phyloP scores from a whole-genome alignment of 768 basidiomycete genomes.

The Serpula lacrymans region DNA sequence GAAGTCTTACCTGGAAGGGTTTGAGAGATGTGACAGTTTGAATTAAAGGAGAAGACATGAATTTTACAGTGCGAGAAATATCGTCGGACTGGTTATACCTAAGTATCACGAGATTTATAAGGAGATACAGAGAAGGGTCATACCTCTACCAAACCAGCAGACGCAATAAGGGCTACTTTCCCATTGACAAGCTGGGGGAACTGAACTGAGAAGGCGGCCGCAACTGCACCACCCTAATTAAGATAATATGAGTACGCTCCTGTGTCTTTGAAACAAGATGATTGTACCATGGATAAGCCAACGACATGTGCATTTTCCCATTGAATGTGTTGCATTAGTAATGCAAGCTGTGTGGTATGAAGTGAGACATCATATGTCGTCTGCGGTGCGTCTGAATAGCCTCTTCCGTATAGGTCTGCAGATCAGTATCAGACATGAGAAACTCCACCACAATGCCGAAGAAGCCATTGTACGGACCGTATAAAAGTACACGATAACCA shows the following conservation, averaged over 20 bases:
- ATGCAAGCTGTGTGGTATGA: constrained; percentile 75
- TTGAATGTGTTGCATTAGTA: constrained; percentile 73
- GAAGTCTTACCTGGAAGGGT: constrained; percentile 51
- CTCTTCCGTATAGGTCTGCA: constrained; percentile 75
- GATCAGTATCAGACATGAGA: constrained; percentile 4
- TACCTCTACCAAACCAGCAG: constrained; percentile 68
- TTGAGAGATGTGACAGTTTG: constrained; percentile 61
- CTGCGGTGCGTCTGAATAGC: constrained; percentile 79
- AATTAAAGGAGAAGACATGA: constrained; percentile 76
- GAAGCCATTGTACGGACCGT: constrained; percentile 56
- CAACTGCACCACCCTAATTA: constrained; percentile 66
- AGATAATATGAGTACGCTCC: neutral
- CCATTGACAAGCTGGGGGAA: constrained; percentile 71
- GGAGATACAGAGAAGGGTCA: constrained; percentile 4
- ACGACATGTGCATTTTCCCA: constrained; percentile 67
- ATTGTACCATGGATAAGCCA: constrained; percentile 72
- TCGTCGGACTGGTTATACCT: constrained; percentile 46
- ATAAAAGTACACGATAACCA: constrained; percentile 73
- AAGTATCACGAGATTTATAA: neutral
- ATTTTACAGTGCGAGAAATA: constrained; percentile 69
- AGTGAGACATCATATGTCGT: constrained; percentile 62
- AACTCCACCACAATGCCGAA: neutral
- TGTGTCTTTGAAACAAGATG: constrained; percentile 1
- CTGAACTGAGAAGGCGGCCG: constrained; percentile 63
- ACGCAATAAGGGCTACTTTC: constrained; percentile 64